Evolutionary conservation across 768 basidiomycete species (phyloP).

Genomic region (Naganishia onofrii): DNA sequence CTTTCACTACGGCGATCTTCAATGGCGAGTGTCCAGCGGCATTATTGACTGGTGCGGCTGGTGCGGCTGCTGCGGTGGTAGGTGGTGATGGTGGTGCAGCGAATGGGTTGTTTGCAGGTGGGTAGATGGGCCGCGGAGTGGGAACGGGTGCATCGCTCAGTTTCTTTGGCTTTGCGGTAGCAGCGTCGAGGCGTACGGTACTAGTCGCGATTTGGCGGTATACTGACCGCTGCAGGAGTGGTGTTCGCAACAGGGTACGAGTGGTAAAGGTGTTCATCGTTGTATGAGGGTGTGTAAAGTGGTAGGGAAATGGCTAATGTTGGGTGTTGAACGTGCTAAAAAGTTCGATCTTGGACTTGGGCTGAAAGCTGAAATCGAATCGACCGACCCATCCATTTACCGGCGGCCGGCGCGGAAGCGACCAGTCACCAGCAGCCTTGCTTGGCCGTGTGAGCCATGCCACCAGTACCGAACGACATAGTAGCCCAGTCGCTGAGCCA

Average conservation of each 20-base stretch:
- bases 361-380: too few species aligned
- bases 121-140: constrained; percentile 42
- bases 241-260: neutral
- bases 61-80: neutral
- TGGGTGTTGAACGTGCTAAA: neutral
- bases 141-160: constrained; percentile 24
- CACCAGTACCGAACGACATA: neutral
- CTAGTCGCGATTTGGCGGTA: constrained; percentile 12
- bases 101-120: constrained; percentile 47
- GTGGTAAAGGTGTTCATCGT: neutral
- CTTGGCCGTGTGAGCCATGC: too few species aligned
- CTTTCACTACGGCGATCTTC: constrained; percentile 43
- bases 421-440: too few species aligned
- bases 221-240: neutral
- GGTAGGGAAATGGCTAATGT: too few species aligned
- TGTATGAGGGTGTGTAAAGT: too few species aligned
- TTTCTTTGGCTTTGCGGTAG: constrained; percentile 12
- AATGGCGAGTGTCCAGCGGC: constrained; percentile 41
- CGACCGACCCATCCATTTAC: too few species aligned
- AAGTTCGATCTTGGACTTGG: neutral
- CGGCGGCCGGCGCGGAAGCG: too few species aligned
- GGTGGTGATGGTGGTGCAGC: constrained; percentile 29
- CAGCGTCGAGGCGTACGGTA: neutral
- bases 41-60: constrained; percentile 16
- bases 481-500: neutral